Base-by-base conservation (phyloP, 2,329 filamentous ascomycete species). In the Aspergillus sp. region DNA sequence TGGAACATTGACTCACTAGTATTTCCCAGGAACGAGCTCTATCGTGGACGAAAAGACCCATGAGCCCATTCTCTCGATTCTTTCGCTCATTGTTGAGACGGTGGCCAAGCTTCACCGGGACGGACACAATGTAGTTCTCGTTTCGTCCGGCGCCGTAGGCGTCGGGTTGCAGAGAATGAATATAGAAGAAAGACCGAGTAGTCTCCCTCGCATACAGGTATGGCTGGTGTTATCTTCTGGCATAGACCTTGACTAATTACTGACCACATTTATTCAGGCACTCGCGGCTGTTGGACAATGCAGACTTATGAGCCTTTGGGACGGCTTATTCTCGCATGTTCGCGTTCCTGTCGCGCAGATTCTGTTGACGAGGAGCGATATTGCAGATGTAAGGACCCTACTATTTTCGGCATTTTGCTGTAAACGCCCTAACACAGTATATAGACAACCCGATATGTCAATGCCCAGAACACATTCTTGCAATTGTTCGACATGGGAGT, bases 1-100 rank as follows among this genome's bases (percentile, higher is more conserved):
- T 29, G 12, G 3, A 8, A 43, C 12, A 49, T 50, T 58, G 49
- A 61, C 48, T 41, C 36, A 19, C n/a, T 42, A 19, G 19, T 19
- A 53, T 52, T 36, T 43, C 49, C 50, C 57, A 98, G 93, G 93
- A 59, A 97, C 93, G 41, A 96, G 89, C 68, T 97, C 93, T n/a
- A 97, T 98, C 57, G 90, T 98, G 54, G 88, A 97, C 70, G 93
- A 98, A 67, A 86, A 83, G 64, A 94, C 88, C 26, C 93, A 95
- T 70, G 88, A 96, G 63, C 93, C 93, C 3, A 80, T 96, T 33
- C 78, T 98, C 35, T 93, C 90, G 4, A 94, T 89, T 57, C 75
- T 98, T 47, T 90, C 86, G 50, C 75, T 91, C 50, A 96, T 98
- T 55, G 93, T 97, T 54, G 89, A 97, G 71, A 97, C 93, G 19